These are phyloP conservation scores for Zopfia rhizophila DNA, from an alignment of 2,329 filamentous ascomycete species.

Conservation along the genomic window DNA sequence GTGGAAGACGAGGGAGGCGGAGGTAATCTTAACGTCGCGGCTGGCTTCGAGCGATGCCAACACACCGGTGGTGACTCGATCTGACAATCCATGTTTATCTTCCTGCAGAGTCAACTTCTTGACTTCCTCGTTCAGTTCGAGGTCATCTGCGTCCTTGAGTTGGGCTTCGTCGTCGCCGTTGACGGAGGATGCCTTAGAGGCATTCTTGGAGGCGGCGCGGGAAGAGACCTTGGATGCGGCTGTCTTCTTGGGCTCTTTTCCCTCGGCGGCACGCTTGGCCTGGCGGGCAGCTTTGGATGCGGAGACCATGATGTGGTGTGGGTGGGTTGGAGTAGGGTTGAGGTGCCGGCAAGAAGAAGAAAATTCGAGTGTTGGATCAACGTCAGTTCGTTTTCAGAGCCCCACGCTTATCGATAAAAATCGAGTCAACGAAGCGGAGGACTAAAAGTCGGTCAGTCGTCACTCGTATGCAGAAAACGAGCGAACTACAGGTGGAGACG, in stretches of 20 bases:
- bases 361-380: slow-evolving; percentile 36
- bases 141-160: slow-evolving; percentile 73
- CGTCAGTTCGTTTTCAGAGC: slow-evolving; percentile 35
- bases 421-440: too few species aligned
- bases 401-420: slow-evolving; percentile 34
- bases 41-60: slow-evolving; percentile 84
- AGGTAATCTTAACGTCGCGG: slow-evolving; percentile 97
- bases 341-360: slow-evolving; percentile 33
- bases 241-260: slow-evolving; percentile 80
- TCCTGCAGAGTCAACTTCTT: slow-evolving; percentile 91
- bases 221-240: slow-evolving; percentile 76
- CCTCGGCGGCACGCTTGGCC: slow-evolving; percentile 73
- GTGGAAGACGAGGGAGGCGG: slow-evolving; percentile 94
- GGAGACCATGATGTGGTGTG: slow-evolving; percentile 67
- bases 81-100: slow-evolving; percentile 95
- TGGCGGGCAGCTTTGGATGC: slow-evolving; percentile 75
- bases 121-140: slow-evolving; percentile 75
- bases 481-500: too few species aligned
- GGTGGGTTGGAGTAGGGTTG: too few species aligned
- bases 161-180: slow-evolving; percentile 77
- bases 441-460: too few species aligned
- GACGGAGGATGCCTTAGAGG: slow-evolving; percentile 72
- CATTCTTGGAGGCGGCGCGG: slow-evolving; percentile 71
- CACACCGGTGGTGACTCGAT: slow-evolving; percentile 98
- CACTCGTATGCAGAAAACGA: too few species aligned